A percentile compares a stretch with the other conserved stretches of the same genome.
phyloP scores from a whole-genome alignment of 176 grass and related monocot genomes.

The Sorghum bicolor region Sorghum_bicolor_NCBIv3 NC_012878.2:49603001-49603500 shows the following conservation, averaged over 20 bases:
- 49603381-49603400: not conserved
- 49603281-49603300: not conserved
- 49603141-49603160: not conserved
- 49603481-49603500: not conserved
- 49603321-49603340: not conserved
- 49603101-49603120: not conserved
- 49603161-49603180: not conserved
- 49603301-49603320: not conserved
- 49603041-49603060: conserved; percentile 9
- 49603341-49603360: not conserved
- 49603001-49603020: conserved; percentile 99
- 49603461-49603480: not conserved
- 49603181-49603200: not conserved
- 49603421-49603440: not conserved
- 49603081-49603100: not conserved
- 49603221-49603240: not conserved
- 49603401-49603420: not conserved
- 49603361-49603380: not conserved
- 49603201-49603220: not conserved
- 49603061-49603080: not conserved
- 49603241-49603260: not conserved
- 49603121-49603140: not conserved
- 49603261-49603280: not conserved
- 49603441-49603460: not conserved
- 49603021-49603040: conserved; percentile 49